Percentiles rank a stretch among this genome's conserved stretches.
Conservation (phyloP, 2,329 filamentous ascomycete genomes). For the Chaetomium sp. region DNA sequence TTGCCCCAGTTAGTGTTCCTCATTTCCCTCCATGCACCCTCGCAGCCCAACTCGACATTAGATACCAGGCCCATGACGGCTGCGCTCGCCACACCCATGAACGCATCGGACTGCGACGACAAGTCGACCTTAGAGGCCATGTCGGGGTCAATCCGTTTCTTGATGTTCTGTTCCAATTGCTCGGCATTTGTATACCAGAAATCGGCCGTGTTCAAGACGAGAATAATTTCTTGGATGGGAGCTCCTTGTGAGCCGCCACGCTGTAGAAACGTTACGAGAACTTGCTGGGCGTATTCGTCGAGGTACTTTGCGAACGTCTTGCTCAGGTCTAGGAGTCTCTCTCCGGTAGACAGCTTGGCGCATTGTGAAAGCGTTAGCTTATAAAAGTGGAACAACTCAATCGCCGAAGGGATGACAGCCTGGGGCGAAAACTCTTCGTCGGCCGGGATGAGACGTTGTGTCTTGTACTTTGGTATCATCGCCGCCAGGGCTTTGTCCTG, state of each 20-base stretch:
- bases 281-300: constrained; percentile 91
- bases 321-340: constrained; percentile 75
- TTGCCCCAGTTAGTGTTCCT: constrained; percentile 91
- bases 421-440: constrained; percentile 92
- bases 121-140: constrained; percentile 73
- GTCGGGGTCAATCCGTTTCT: constrained; percentile 77
- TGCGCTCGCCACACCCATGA: constrained; percentile 88
- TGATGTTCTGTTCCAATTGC: constrained; percentile 91
- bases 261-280: constrained; percentile 67
- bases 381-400: constrained; percentile 96
- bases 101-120: constrained; percentile 88
- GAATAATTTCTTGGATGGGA: constrained; percentile 66
- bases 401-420: constrained; percentile 85
- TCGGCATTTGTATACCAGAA: constrained; percentile 94
- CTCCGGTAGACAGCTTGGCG: constrained; percentile 90
- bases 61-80: constrained; percentile 79
- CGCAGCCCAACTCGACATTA: constrained; percentile 73
- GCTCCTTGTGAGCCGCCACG: constrained; percentile 47
- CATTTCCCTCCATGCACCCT: constrained; percentile 94
- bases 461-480: constrained; percentile 82
- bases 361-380: constrained; percentile 89
- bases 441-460: constrained; percentile 67
- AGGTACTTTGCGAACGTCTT: constrained; percentile 86
- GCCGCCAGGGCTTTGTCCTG: constrained; percentile 81
- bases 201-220: constrained; percentile 93